A percentile compares a stretch with the other conserved stretches of the same genome.
phyloP scores from a whole-genome alignment of 257 asterid genomes.

The Gardenia jasminoides region DNA sequence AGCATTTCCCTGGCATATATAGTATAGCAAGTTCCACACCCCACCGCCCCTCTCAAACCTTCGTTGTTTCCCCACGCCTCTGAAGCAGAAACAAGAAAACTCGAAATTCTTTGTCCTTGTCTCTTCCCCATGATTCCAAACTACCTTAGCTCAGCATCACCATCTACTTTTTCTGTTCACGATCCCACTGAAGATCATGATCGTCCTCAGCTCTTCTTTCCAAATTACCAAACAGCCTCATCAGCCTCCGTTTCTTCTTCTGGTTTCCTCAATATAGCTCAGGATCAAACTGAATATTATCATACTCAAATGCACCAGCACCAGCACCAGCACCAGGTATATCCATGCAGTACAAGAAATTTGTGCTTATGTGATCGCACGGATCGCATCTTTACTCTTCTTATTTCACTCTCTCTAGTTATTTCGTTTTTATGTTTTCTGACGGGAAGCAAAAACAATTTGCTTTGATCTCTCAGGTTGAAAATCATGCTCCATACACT shows the following conservation, averaged over 20 bases:
- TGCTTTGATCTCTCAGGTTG: slow-evolving; percentile 16
- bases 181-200: slow-evolving; percentile 28
- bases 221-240: slow-evolving; percentile 28
- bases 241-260: slow-evolving; percentile 44
- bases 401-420: neutral
- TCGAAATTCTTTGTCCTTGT: neutral
- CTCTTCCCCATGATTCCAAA: slow-evolving; percentile 25
- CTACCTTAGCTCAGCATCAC: slow-evolving; percentile 34
- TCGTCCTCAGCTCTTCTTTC: slow-evolving; percentile 26
- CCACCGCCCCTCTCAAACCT: neutral
- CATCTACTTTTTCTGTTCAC: slow-evolving; percentile 36
- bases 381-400: neutral
- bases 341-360: neutral
- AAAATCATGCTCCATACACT: slow-evolving; percentile 19
- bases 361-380: neutral
- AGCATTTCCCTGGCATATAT: neutral
- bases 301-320: slow-evolving; percentile 27
- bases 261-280: slow-evolving; percentile 43
- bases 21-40: neutral
- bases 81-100: neutral
- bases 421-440: neutral
- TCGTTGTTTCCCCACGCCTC: neutral
- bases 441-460: neutral
- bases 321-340: slow-evolving; percentile 45
- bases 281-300: slow-evolving; percentile 39